Base-by-base conservation (phyloP, 768 basidiomycete genomes). In the Phaffia australis region DNA sequence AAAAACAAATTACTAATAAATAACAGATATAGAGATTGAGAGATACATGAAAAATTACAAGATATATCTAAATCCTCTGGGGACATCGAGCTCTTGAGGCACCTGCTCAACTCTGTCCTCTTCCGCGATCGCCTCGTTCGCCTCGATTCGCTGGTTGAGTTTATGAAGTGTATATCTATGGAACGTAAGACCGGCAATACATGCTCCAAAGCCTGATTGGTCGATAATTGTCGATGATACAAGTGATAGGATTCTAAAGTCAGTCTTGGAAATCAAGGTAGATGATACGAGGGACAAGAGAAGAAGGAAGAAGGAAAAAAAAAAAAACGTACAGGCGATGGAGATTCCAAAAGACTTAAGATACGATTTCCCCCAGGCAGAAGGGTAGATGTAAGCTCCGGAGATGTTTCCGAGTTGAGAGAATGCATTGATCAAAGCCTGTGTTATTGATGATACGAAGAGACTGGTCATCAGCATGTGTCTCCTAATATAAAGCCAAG, bases 351-450 rank as follows among this genome's bases (percentile, higher is more conserved):
- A 92, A 1, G 87, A 87, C 59, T 81, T 79, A 16, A 76, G 76
- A 75, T 90, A 91, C 0, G 81, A 81, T 15, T 85, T 86, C 3
- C 69, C 75, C 70, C 71, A 75, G 0, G 25, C 14, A 2, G 54
- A 2, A 0, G 64, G 65, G 73, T 64, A 71, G 30, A 82, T 83
- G 78, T 79, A 92, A 79, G 27, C 25, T 30, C 48, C 46, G 1
- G 47, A 50, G 7, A 94, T 80, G 77, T 93, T 93, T 0, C 91
- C 91, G 3, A 88, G 79, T 72, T 88, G 85, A 11, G 86, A 85
- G 72, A 72, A 66, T 4, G 72, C 70, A 67, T 72, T 72, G 52
- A 73, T 65, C 30, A 49, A 23, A 0, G 56, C 35, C 35, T 42
- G 11, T 42, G 35, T 42, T 30, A 8, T 9, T 19, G 15, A 60